Evolutionary conservation across 768 basidiomycete species (phyloP).

Genomic region (Lactarius hatsudake): DNA sequence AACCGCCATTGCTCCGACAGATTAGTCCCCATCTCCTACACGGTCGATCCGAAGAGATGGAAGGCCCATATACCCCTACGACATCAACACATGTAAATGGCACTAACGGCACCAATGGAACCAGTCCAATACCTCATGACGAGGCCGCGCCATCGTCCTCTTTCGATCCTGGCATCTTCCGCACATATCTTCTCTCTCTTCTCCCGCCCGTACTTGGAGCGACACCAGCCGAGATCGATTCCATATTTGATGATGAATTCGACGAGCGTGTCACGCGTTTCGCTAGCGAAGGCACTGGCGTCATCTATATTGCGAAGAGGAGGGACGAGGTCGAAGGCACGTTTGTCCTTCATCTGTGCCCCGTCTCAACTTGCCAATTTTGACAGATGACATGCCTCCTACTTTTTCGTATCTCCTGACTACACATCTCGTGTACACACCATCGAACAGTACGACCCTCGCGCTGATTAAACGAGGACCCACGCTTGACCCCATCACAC

Average conservation of each 20-base stretch:
- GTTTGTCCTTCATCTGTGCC: constrained; percentile 9
- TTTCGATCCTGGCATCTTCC: constrained; percentile 72
- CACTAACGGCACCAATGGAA: constrained; percentile 26
- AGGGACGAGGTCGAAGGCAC: constrained; percentile 75
- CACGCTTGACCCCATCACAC: constrained; percentile 73
- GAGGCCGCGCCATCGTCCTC: constrained; percentile 40
- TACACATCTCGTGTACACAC: constrained; percentile 73
- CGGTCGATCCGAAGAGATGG: constrained; percentile 22
- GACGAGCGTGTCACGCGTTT: constrained; percentile 74
- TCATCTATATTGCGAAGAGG: constrained; percentile 79
- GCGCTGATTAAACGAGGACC: constrained; percentile 93
- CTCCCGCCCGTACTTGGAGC: constrained; percentile 85
- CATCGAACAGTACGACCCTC: constrained; percentile 78
- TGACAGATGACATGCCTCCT: constrained; percentile 62
- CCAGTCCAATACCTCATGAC: constrained; percentile 29
- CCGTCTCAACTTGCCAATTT: constrained; percentile 10
- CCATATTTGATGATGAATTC: constrained; percentile 69
- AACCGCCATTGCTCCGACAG: background rate
- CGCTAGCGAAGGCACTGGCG: constrained; percentile 70
- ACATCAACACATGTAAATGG: constrained; percentile 25
- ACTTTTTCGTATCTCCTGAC: constrained; percentile 66
- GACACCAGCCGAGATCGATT: constrained; percentile 56
- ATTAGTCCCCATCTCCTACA: constrained; percentile 10
- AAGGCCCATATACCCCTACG: constrained; percentile 27
- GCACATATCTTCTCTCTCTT: constrained; percentile 64